A percentile compares a stretch with the other conserved stretches of the same genome.
Evolutionary conservation across 805 yeast species (phyloP).

Genomic region (Metschnikowia matae): DNA sequence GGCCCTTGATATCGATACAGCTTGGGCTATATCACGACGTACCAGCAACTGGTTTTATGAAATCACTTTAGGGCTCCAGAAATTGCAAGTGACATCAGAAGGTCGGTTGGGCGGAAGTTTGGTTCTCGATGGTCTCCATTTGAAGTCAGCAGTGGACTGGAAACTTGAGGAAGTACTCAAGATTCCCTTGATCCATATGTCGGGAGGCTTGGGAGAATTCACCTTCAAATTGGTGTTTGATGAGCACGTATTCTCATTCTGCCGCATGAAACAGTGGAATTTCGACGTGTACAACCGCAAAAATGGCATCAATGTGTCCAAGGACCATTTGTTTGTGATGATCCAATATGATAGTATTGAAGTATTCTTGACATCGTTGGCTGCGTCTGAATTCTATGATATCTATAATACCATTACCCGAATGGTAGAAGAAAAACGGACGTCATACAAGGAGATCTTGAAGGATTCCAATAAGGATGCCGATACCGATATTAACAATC

Average conservation of each 20-base stretch:
- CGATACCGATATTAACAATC: not conserved
- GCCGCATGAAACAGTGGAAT: slow-evolving; percentile 44
- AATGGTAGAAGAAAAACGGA: slow-evolving; percentile 66
- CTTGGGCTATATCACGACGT: slow-evolving; percentile 71
- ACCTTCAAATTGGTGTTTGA: slow-evolving; percentile 71
- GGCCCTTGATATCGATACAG: slow-evolving; percentile 47
- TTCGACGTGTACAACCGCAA: slow-evolving; percentile 68
- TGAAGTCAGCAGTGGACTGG: slow-evolving; percentile 74
- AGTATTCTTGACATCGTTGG: slow-evolving; percentile 73
- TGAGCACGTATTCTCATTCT: slow-evolving; percentile 76
- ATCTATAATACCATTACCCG: slow-evolving; percentile 66
- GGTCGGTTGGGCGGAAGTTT: slow-evolving; percentile 82
- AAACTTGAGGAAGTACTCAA: slow-evolving; percentile 42
- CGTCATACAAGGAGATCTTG: slow-evolving; percentile 72
- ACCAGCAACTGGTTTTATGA: slow-evolving; percentile 67
- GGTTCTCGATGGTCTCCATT: slow-evolving; percentile 43
- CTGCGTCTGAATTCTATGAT: slow-evolving; percentile 80
- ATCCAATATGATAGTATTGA: slow-evolving; percentile 49
- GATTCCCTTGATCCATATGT: slow-evolving; percentile 65
- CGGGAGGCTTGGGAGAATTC: slow-evolving; percentile 52
- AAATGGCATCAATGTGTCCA: slow-evolving; percentile 41
- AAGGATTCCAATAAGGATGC: slow-evolving; percentile 46
- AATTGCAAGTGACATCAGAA: slow-evolving; percentile 47
- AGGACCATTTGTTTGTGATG: slow-evolving; percentile 59
- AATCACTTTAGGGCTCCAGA: slow-evolving; percentile 56